Evolutionary conservation across 1,284 basidiomycete species (phyloP).

Genomic region (Entoloma clypeatum): DNA sequence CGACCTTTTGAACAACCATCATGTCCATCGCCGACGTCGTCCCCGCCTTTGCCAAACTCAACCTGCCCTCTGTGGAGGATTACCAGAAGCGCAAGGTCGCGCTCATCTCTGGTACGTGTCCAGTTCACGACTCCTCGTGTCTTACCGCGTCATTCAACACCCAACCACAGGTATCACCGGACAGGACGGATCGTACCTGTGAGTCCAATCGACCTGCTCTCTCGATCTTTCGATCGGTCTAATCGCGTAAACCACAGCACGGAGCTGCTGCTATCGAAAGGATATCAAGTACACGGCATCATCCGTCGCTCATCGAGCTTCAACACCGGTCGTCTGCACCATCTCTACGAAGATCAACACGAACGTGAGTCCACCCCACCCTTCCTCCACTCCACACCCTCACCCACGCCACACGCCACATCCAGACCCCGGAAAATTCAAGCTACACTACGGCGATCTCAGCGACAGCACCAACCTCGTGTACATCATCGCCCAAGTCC

Average conservation of each 20-base stretch:
- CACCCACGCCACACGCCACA: slow-evolving; percentile 5
- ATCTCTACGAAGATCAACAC: slow-evolving; percentile 85
- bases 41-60: slow-evolving; percentile 43
- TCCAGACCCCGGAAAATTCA: slow-evolving; percentile 73
- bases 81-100: slow-evolving; percentile 87
- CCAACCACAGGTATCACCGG: slow-evolving; percentile 75
- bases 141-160: slow-evolving; percentile 11
- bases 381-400: slow-evolving; percentile 1
- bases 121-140: not conserved
- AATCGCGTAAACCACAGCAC: slow-evolving; percentile 46
- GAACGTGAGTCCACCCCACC: slow-evolving; percentile 53
- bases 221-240: slow-evolving; percentile 11
- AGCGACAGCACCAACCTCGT: slow-evolving; percentile 92
- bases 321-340: slow-evolving; percentile 88
- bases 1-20: too few species aligned
- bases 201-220: slow-evolving; percentile 24
- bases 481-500: slow-evolving; percentile 87
- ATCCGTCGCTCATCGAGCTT: slow-evolving; percentile 92
- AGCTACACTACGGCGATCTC: slow-evolving; percentile 88
- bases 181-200: slow-evolving; percentile 90
- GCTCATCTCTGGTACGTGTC: slow-evolving; percentile 71
- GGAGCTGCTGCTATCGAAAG: slow-evolving; percentile 80
- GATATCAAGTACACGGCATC: slow-evolving; percentile 90
- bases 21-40: slow-evolving; percentile 35
- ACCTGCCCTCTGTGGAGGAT: slow-evolving; percentile 70